phyloP scores from a whole-genome alignment of 2,329 filamentous ascomycete genomes.

The Colletotrichum navitas region DNA sequence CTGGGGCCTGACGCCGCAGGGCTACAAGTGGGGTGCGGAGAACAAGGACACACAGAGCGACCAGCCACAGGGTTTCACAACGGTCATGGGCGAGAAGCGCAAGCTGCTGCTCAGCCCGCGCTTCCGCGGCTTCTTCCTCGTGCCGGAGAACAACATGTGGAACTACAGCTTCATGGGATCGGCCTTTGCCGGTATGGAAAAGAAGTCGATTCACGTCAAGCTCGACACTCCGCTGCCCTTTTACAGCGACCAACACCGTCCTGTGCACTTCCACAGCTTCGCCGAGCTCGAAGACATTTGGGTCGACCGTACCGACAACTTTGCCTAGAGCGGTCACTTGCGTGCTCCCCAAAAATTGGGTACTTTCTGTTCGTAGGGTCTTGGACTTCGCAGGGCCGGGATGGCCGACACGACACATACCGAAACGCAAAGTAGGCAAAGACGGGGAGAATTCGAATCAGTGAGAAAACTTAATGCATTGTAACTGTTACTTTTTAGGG shows the following conservation, averaged over 20 bases:
- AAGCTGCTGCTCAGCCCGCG: slow-evolving; percentile 93
- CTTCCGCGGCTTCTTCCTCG: slow-evolving; percentile 95
- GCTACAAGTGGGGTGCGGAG: slow-evolving; percentile 96
- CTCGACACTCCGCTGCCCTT: slow-evolving; percentile 91
- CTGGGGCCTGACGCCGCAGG: slow-evolving; percentile 90
- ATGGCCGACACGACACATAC: background rate
- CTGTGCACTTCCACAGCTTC: slow-evolving; percentile 97
- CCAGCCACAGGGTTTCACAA: slow-evolving; percentile 93
- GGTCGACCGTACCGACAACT: slow-evolving; percentile 93
- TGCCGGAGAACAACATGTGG: slow-evolving; percentile 91
- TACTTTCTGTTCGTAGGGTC: background rate
- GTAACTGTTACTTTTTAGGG: slow-evolving; percentile 1
- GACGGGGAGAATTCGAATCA: background rate
- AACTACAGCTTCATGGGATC: slow-evolving; percentile 99
- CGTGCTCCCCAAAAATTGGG: background rate
- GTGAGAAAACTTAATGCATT: slow-evolving; percentile 10
- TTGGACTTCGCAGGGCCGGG: background rate
- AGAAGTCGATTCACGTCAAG: slow-evolving; percentile 91
- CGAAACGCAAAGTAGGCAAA: slow-evolving; percentile 3
- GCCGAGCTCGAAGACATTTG: slow-evolving; percentile 97
- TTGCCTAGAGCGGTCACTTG: slow-evolving; percentile 72
- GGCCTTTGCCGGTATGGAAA: slow-evolving; percentile 87
- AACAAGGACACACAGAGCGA: slow-evolving; percentile 95
- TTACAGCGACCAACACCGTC: slow-evolving; percentile 92
- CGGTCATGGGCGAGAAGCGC: slow-evolving; percentile 93